phyloP scores from a whole-genome alignment of 2,329 filamentous ascomycete genomes.

The Calonectria crousiana region DNA sequence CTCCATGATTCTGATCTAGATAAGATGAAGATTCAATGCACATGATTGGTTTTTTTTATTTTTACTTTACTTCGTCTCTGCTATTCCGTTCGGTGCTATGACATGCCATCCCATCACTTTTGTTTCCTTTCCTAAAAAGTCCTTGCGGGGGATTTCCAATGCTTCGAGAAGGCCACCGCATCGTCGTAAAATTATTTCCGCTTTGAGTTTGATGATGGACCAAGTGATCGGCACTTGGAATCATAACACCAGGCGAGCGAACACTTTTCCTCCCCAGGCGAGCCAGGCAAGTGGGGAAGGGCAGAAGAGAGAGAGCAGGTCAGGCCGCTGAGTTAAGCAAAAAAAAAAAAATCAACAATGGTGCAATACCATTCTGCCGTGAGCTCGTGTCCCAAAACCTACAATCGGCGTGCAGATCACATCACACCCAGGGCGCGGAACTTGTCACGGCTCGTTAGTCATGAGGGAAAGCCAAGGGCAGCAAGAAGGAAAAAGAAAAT shows the following conservation, averaged over 20 bases:
- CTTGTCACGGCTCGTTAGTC: not conserved
- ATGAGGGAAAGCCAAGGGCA: not conserved
- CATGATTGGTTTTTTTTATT: not conserved
- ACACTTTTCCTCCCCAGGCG: not conserved
- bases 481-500: not conserved
- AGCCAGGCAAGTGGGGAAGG: not conserved
- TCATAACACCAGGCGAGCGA: not conserved
- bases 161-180: not conserved
- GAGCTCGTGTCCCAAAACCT: conserved; percentile 1
- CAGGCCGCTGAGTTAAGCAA: too few species aligned
- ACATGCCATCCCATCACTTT: not conserved
- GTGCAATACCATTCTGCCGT: not conserved
- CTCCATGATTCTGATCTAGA: not conserved
- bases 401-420: not conserved
- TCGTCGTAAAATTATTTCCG: not conserved
- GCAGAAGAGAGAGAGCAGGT: not conserved
- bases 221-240: not conserved
- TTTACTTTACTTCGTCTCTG: not conserved
- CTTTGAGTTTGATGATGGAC: conserved; percentile 8
- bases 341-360: not conserved
- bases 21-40: not conserved
- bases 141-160: not conserved
- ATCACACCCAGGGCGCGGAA: not conserved
- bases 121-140: not conserved
- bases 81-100: not conserved